Evolutionary conservation across 164 flowering plant species (phyloP).

Genomic region (Santalum album): DNA sequence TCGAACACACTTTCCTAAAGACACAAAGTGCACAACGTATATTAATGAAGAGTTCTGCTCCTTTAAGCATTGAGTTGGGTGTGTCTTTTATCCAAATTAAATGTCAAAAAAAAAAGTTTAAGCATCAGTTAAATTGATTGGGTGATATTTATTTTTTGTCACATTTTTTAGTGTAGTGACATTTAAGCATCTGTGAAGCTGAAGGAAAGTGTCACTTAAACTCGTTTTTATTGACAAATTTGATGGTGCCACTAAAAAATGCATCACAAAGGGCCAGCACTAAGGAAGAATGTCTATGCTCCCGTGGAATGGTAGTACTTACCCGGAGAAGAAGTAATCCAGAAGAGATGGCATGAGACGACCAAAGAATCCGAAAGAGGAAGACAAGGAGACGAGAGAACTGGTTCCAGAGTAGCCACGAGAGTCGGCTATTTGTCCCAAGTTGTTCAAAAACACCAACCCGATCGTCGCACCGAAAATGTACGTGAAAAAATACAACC

Average conservation of each 20-base stretch:
- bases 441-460: slow-evolving; percentile 66
- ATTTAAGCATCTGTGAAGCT: too few relatives aligned
- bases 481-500: slow-evolving; percentile 83
- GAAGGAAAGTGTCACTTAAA: too few relatives aligned
- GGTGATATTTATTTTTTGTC: too few relatives aligned
- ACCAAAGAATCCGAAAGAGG: slow-evolving; percentile 85
- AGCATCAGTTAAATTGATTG: too few relatives aligned
- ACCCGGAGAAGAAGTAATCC: slow-evolving; percentile 53
- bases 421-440: slow-evolving; percentile 92
- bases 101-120: too few relatives aligned
- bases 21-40: too few relatives aligned
- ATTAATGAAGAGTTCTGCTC: too few relatives aligned
- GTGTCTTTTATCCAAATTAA: too few relatives aligned
- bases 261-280: neutral
- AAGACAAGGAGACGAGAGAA: slow-evolving; percentile 68
- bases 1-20: too few relatives aligned
- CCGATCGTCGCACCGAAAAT: slow-evolving; percentile 77
- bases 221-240: neutral
- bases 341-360: slow-evolving; percentile 71
- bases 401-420: slow-evolving; percentile 49
- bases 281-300: neutral
- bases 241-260: neutral
- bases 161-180: too few relatives aligned
- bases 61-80: too few relatives aligned
- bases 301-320: too few relatives aligned